Evolutionary conservation across 371 early-diverging fungal species (phyloP).

Genomic region (Rhizopus microsporus): DNA sequence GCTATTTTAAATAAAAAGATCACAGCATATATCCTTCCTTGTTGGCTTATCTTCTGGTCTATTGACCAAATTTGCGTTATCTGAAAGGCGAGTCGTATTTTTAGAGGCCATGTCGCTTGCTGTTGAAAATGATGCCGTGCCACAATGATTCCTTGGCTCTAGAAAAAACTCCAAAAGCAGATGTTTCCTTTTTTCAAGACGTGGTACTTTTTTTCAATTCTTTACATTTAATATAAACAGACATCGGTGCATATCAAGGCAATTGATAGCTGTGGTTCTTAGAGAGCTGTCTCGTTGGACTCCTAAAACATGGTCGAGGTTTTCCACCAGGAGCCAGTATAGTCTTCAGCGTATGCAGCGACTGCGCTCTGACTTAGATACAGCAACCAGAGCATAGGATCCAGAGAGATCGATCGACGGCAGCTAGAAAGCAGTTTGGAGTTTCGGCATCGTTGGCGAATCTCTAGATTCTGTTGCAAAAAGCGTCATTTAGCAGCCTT

Average conservation of each 20-base stretch:
- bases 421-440: background rate
- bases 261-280: background rate
- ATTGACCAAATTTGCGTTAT: no score
- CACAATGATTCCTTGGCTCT: no score
- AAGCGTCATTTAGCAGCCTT: background rate
- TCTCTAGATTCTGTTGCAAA: background rate
- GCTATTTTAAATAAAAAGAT: no score
- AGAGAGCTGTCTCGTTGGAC: background rate
- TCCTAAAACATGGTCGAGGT: background rate
- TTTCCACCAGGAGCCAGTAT: slow-evolving; percentile 13
- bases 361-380: background rate
- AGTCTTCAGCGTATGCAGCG: slow-evolving; percentile 11
- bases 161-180: no score
- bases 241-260: background rate
- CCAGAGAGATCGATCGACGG: background rate
- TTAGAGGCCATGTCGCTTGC: no score
- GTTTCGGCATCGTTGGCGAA: background rate
- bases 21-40: no score
- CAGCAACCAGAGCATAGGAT: slow-evolving; percentile 6
- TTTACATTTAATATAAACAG: background rate
- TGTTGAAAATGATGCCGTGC: no score
- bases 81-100: no score
- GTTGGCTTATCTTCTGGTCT: no score
- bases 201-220: no score
- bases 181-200: no score